Conservation (phyloP, 345 rosid genomes). For the Gossypium mustelinum region DNA sequence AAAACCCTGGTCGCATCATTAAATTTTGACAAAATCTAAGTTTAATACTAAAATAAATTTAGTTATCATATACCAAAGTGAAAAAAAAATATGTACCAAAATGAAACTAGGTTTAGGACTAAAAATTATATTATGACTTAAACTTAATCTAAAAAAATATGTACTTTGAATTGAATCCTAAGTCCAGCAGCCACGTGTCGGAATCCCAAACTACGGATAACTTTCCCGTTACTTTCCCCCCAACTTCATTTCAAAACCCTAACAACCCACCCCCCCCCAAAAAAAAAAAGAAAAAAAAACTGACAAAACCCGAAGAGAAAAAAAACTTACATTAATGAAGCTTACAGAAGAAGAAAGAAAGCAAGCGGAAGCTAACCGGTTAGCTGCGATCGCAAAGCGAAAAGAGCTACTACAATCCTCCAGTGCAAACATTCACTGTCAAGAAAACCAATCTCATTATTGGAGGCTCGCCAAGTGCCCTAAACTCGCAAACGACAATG, state of each 20-base stretch:
- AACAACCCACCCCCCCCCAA: not conserved
- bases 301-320: not conserved
- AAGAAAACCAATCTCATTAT: slow-evolving; percentile 22
- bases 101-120: no score
- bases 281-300: not conserved
- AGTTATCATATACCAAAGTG: no score
- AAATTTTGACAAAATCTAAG: no score
- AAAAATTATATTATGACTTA: no score
- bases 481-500: slow-evolving; percentile 34
- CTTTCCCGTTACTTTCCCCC: slow-evolving; percentile 18
- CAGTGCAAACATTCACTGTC: slow-evolving; percentile 8
- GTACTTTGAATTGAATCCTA: no score
- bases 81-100: no score
- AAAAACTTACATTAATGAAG: slow-evolving; percentile 30
- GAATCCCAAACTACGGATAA: not conserved
- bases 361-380: slow-evolving; percentile 54
- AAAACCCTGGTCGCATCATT: no score
- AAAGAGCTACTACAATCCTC: slow-evolving; percentile 38
- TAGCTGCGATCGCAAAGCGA: slow-evolving; percentile 55
- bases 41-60: no score
- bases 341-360: slow-evolving; percentile 54
- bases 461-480: slow-evolving; percentile 75
- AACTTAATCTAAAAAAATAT: no score
- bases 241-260: slow-evolving; percentile 21
- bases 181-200: not conserved